Conservation (phyloP, 1,284 basidiomycete species). For the Ustilago hordei region DNA sequence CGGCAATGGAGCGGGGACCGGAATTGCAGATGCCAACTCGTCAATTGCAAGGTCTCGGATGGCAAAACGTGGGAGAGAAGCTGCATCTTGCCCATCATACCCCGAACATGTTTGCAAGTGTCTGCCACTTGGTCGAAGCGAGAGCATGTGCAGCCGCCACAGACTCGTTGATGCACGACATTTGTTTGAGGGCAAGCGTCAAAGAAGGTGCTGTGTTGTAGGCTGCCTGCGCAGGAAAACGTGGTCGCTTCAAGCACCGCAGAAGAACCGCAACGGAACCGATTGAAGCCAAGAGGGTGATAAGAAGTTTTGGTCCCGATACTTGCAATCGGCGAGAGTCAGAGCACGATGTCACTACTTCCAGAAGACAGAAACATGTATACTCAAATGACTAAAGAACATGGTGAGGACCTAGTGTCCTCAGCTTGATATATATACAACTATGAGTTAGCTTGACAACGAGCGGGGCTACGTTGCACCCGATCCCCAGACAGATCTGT, state of each 20-base stretch:
- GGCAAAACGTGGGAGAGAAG: neutral
- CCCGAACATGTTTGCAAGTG: no score
- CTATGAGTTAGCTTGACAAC: no score
- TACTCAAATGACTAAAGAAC: no score
- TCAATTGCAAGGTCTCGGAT: neutral
- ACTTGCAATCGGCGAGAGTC: no score
- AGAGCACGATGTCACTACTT: no score
- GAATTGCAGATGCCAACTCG: neutral
- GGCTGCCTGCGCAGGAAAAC: neutral
- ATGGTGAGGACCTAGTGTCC: no score
- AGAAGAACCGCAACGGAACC: neutral
- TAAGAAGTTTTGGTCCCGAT: neutral
- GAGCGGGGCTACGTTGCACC: no score
- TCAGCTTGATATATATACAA: no score
- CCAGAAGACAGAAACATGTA: no score
- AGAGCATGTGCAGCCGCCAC: neutral
- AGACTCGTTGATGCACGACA: neutral
- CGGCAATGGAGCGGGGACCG: neutral
- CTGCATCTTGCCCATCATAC: no score
- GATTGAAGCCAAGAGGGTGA: neutral
- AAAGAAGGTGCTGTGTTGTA: neutral
- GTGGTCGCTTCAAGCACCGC: conserved; percentile 1
- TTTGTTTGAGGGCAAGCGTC: neutral
- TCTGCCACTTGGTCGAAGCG: neutral
- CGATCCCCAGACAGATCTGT: no score